Evolutionary conservation across 1,284 basidiomycete species (phyloP).

Genomic region (Megacollybia platyphylla): DNA sequence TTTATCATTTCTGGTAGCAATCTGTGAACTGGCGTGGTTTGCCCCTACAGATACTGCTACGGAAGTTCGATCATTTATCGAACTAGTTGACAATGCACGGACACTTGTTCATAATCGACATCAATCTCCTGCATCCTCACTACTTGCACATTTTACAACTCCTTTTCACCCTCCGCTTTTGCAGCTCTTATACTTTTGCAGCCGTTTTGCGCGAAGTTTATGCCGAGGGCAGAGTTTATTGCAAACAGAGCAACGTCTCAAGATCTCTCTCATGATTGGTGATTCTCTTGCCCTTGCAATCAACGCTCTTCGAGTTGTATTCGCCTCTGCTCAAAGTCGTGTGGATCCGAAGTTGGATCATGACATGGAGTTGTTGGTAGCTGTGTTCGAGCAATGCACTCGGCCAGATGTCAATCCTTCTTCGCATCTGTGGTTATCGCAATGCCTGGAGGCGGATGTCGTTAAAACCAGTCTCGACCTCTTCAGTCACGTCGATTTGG

Average conservation of each 20-base stretch:
- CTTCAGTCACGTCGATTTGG: slow-evolving; percentile 55
- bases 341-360: slow-evolving; percentile 56
- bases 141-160: slow-evolving; percentile 52
- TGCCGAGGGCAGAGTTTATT: slow-evolving; percentile 33
- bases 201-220: slow-evolving; percentile 46
- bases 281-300: slow-evolving; percentile 52
- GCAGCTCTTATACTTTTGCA: slow-evolving; percentile 70
- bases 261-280: slow-evolving; percentile 47
- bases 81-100: slow-evolving; percentile 47
- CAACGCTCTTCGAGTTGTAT: slow-evolving; percentile 49
- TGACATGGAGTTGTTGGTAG: slow-evolving; percentile 71
- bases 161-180: slow-evolving; percentile 76
- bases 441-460: slow-evolving; percentile 74
- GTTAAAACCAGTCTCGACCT: slow-evolving; percentile 70
- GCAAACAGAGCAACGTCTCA: slow-evolving; percentile 48
- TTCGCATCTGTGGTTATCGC: slow-evolving; percentile 62
- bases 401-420: slow-evolving; percentile 53
- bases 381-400: slow-evolving; percentile 74
- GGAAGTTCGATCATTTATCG: slow-evolving; percentile 50
- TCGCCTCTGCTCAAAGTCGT: slow-evolving; percentile 47
- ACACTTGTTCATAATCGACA: slow-evolving; percentile 61
- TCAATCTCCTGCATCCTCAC: slow-evolving; percentile 65
- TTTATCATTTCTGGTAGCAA: slow-evolving; percentile 58
- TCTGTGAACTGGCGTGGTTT: slow-evolving; percentile 75
- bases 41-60: slow-evolving; percentile 41